Conservation (phyloP, 2,329 filamentous ascomycete genomes). For the Exophiala dermatitidis region DNA sequence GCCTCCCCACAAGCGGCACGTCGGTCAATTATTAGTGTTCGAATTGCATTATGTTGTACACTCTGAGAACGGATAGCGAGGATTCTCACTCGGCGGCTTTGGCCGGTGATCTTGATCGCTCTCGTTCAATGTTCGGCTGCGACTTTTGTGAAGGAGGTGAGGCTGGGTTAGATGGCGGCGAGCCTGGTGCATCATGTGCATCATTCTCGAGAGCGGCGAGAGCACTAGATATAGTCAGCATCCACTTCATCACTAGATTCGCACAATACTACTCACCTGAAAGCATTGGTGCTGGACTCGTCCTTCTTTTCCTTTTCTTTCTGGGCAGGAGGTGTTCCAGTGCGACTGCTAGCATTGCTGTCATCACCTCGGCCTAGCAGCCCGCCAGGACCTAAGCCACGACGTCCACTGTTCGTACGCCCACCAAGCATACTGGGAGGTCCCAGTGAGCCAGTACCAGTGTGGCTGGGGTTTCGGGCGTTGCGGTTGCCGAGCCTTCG, state of each 20-base stretch:
- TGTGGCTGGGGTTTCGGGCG: constrained; percentile 56
- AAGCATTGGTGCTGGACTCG: constrained; percentile 75
- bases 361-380: constrained; percentile 70
- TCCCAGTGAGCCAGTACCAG: constrained; percentile 54
- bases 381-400: constrained; percentile 65
- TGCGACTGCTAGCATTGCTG: constrained; percentile 79
- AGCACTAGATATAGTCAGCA: constrained; percentile 34
- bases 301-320: constrained; percentile 53
- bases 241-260: neutral
- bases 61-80: constrained; percentile 9
- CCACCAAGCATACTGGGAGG: constrained; percentile 81
- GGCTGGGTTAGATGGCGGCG: constrained; percentile 43
- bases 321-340: constrained; percentile 70
- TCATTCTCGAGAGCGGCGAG: constrained; percentile 42
- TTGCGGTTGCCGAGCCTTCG: constrained; percentile 67
- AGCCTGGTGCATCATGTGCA: constrained; percentile 42
- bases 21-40: constrained; percentile 23
- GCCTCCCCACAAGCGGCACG: constrained; percentile 25
- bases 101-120: constrained; percentile 39
- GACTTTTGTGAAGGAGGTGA: constrained; percentile 43
- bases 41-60: constrained; percentile 27
- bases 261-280: constrained; percentile 62
- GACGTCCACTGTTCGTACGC: constrained; percentile 84
- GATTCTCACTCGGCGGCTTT: constrained; percentile 28
- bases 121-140: constrained; percentile 39